A percentile compares a stretch with the other conserved stretches of the same genome.
Conservation (phyloP, 768 basidiomycete species). For the Suillus alpinus region DNA sequence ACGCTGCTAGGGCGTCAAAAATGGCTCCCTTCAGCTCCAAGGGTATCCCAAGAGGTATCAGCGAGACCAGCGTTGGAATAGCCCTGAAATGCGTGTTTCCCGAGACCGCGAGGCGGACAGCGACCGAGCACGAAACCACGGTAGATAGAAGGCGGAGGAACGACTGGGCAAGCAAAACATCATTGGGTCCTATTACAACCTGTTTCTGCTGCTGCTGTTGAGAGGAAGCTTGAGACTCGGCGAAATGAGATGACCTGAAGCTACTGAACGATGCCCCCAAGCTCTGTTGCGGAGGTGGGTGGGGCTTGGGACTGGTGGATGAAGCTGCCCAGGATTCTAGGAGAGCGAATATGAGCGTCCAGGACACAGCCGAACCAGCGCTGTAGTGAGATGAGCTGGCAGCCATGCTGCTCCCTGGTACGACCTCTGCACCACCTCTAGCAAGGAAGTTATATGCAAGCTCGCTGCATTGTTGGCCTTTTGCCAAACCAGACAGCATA, state of each 20-base stretch:
- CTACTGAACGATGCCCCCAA: constrained; percentile 29
- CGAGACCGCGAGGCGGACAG: constrained; percentile 75
- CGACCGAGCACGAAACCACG: constrained; percentile 70
- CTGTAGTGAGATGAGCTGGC: constrained; percentile 41
- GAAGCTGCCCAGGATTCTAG: constrained; percentile 72
- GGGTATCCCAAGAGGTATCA: constrained; percentile 79
- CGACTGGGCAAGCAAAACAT: constrained; percentile 74
- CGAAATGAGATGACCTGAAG: constrained; percentile 24
- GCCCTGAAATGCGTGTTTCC: constrained; percentile 78
- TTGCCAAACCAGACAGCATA: constrained; percentile 82
- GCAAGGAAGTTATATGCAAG: constrained; percentile 88
- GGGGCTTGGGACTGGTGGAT: constrained; percentile 45
- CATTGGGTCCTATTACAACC: constrained; percentile 57
- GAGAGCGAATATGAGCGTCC: constrained; percentile 71
- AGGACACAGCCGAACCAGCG: constrained; percentile 64
- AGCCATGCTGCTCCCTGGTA: constrained; percentile 56
- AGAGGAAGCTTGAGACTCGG: constrained; percentile 28
- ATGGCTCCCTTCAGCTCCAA: constrained; percentile 88
- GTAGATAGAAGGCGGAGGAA: constrained; percentile 79
- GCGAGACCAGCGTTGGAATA: constrained; percentile 72
- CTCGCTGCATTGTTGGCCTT: constrained; percentile 83
- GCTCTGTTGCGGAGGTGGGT: constrained; percentile 42
- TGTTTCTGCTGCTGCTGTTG: constrained; percentile 43
- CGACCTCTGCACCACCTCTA: constrained; percentile 66
- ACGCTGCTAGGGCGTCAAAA: constrained; percentile 77